phyloP scores from a whole-genome alignment of 202 grass and related monocot genomes.

The Brachypodium distachyon region DNA sequence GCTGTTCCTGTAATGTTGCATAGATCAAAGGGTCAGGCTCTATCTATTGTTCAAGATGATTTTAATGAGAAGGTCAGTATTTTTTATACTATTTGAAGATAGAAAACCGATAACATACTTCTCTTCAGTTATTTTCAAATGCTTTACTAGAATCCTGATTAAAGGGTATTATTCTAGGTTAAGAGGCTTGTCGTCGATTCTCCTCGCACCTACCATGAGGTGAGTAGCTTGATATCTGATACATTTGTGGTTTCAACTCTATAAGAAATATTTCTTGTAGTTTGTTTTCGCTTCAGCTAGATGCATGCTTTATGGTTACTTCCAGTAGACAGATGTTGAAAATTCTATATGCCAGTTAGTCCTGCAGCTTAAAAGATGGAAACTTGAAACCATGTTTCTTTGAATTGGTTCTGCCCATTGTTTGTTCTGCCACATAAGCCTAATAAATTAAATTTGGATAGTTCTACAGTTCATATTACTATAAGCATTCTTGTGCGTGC shows the following conservation, averaged over 20 bases:
- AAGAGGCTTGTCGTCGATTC: conserved; percentile 87
- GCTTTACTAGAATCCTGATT: conserved; percentile 5
- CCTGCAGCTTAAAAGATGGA: neutral
- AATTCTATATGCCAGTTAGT: neutral
- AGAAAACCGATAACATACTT: neutral
- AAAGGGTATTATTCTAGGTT: conserved; percentile 39
- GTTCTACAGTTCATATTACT: neutral
- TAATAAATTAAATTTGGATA: neutral
- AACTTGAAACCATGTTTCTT: neutral
- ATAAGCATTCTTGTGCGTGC: neutral
- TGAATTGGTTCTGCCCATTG: conserved; percentile 2
- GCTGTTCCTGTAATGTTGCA: conserved; percentile 86
- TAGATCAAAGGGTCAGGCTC: conserved; percentile 67
- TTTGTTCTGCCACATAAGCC: neutral
- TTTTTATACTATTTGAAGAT: conserved; percentile 13
- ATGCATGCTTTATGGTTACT: neutral
- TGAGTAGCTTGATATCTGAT: conserved; percentile 18
- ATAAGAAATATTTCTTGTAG: conserved; percentile 19
- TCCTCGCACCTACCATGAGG: conserved; percentile 88
- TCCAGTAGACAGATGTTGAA: neutral
- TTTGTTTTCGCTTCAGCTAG: neutral
- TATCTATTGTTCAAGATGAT: conserved; percentile 91
- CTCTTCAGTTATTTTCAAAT: conserved; percentile 24
- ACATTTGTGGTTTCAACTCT: neutral
- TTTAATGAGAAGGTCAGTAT: conserved; percentile 90